Evolutionary conservation across 1,284 basidiomycete species (phyloP).

Genomic region (Cystobasidium sp.): DNA sequence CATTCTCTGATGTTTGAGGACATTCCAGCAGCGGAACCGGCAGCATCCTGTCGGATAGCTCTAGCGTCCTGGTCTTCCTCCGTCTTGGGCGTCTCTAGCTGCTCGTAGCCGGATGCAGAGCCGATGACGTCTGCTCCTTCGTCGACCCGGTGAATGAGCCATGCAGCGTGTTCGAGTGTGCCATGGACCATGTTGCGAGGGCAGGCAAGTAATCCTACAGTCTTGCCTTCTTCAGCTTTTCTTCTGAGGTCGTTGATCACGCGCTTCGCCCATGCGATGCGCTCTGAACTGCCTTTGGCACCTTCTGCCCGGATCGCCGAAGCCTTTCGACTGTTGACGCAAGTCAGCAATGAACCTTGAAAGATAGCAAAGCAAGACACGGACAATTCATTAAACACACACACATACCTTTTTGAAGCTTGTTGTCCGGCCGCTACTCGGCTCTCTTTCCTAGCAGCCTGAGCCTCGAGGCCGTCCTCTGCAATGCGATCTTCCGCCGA

Average conservation of each 20-base stretch:
- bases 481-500: neutral
- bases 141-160: slow-evolving; percentile 6
- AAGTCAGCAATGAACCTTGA: no score
- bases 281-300: neutral
- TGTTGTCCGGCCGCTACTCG: neutral
- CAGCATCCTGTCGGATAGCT: neutral
- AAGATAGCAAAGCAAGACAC: no score
- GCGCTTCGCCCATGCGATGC: neutral
- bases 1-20: neutral
- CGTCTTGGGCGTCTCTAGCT: neutral
- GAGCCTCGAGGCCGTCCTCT: neutral
- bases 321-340: neutral
- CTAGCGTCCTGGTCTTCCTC: neutral
- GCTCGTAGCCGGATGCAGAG: neutral
- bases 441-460: neutral
- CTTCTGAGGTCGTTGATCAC: neutral
- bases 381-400: no score
- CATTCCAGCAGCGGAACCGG: neutral
- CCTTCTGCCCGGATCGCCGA: neutral
- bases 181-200: neutral
- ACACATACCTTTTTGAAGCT: neutral
- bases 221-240: neutral
- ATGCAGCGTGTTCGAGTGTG: neutral
- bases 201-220: neutral
- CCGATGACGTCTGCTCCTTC: neutral